Conservation (phyloP, 2,329 filamentous ascomycete genomes). For the Trichoderma afroharzianum region DNA sequence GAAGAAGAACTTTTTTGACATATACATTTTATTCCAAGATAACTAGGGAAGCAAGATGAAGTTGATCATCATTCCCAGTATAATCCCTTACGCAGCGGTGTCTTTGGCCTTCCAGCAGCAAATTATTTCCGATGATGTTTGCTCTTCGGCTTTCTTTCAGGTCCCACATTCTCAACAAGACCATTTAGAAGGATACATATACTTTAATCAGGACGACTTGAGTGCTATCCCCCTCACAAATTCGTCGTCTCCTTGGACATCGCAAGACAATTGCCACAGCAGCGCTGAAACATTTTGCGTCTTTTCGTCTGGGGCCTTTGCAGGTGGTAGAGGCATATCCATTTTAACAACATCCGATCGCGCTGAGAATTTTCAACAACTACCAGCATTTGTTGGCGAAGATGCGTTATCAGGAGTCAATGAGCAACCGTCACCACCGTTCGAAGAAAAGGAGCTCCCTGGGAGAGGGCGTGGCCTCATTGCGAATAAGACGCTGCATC, state of each 20-base stretch:
- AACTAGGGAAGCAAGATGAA: neutral
- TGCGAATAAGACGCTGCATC: conserved; percentile 24
- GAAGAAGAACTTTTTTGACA: neutral
- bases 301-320: conserved; percentile 35
- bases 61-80: neutral
- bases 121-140: neutral
- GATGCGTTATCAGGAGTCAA: neutral
- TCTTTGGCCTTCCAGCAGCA: neutral
- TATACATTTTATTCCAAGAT: neutral
- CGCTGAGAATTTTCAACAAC: conserved; percentile 28
- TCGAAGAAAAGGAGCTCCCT: conserved; percentile 23
- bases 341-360: conserved; percentile 35
- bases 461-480: conserved; percentile 27
- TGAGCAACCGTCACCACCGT: conserved; percentile 18
- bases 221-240: neutral
- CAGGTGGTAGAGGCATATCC: conserved; percentile 36
- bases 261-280: neutral
- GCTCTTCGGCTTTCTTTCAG: neutral
- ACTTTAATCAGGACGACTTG: neutral
- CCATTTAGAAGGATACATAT: neutral
- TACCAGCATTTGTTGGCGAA: conserved; percentile 29
- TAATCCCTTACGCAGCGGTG: neutral
- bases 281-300: conserved; percentile 28
- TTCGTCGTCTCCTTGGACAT: neutral
- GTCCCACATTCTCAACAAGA: neutral